Evolutionary conservation across 768 basidiomycete genomes (phyloP), one percentile per base, ranked within the genome.

Genomic region (Pilatotrama ljubarskyi): DNA sequence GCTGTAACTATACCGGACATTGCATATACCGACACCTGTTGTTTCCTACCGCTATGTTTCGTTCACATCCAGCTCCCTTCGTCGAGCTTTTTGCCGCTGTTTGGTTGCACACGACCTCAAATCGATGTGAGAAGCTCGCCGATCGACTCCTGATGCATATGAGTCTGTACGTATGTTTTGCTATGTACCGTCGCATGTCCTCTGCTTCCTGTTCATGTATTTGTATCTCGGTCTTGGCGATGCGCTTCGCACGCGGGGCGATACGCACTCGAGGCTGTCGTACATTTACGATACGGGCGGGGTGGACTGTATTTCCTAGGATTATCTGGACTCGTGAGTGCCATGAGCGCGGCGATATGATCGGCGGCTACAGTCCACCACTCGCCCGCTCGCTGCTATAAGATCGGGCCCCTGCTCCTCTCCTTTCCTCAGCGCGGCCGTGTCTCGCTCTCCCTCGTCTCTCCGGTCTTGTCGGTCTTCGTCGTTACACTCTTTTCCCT

Each of bases 1-100:
- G 48, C n/a, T 49, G 55, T 57, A 35, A 40, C 38, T 50, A 57
- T 50, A 57, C 47, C 40, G 55, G 55, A 57, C 55, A 57, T 57
- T 57, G 55, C 55, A 14, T 57, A 41, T 57, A 41, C 38, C 38
- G 47, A 57, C 42, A 57, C 38, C 44, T 56, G 14, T 42, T 48
- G 24, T 22, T 26, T 8, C 20, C 20, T 41, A 50, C 26, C 18
- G 9, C 36, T 17, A 13, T 40, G 36, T 55, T 47, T 6, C 6
- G 48, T 32, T 18, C n/a, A 35, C 7, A n/a, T 15, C 3, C n/a
- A 17, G 18, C 13, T 24, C 22, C 2, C 20, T 18, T 44, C 41
- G 3, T n/a, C 41, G 7, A 17, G 41, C 41, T 17, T 32, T 20
- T n/a, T 7, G 41, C 17, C 41, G 18, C 17, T 7, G 13, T 7